A percentile compares a stretch with the other conserved stretches of the same genome.
Evolutionary conservation across 345 rosid genomes (phyloP).

Genomic region (Ceriops decandra): DNA sequence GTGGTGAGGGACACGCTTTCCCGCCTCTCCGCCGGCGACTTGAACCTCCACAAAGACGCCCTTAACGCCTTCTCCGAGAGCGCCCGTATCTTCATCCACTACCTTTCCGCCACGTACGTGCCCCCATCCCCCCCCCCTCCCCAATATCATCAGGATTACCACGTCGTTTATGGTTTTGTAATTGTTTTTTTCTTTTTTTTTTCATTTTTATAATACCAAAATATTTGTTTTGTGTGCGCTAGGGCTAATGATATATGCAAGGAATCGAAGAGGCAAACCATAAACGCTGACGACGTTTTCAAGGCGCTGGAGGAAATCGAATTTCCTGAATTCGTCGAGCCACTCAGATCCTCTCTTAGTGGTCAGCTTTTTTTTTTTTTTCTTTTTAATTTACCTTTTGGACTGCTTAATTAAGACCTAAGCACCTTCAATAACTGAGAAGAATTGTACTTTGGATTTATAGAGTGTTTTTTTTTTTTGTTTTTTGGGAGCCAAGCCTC

Average conservation of each 20-base stretch:
- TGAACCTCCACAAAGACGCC: slow-evolving; percentile 55
- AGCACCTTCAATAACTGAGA: too few relatives aligned
- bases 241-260: slow-evolving; percentile 72
- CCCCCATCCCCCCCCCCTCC: slow-evolving; percentile 16
- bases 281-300: slow-evolving; percentile 56
- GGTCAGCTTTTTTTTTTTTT: slow-evolving; percentile 25
- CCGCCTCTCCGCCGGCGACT: slow-evolving; percentile 46
- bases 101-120: slow-evolving; percentile 61
- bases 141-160: too few relatives aligned
- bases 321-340: slow-evolving; percentile 48
- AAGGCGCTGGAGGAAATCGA: slow-evolving; percentile 60
- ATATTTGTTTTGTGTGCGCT: not conserved
- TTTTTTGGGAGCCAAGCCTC: too few relatives aligned
- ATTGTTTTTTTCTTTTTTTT: not conserved
- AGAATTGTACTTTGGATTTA: too few relatives aligned
- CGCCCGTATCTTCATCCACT: slow-evolving; percentile 73
- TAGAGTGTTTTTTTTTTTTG: too few relatives aligned
- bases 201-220: not conserved
- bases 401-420: too few relatives aligned
- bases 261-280: slow-evolving; percentile 67
- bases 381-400: not conserved
- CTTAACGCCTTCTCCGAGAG: slow-evolving; percentile 63
- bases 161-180: not conserved
- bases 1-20: slow-evolving; percentile 84
- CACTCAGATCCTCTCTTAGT: slow-evolving; percentile 55